Base-by-base conservation (phyloP, 208 protist species). In the Leishmania tarentolae region DNA sequence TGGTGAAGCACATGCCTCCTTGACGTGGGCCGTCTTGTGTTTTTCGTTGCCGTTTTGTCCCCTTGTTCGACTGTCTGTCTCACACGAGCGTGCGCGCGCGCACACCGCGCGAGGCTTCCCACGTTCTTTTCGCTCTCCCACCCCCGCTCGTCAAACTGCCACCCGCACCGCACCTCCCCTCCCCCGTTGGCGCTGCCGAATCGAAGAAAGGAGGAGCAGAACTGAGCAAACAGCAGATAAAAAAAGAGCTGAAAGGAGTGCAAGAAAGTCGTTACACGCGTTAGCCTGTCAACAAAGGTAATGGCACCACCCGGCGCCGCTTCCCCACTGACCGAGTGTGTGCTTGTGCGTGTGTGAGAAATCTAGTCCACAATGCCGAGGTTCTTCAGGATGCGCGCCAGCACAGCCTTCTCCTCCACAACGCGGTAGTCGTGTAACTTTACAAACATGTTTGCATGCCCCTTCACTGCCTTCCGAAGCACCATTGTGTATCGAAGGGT, bases 401-500 rank as follows among this genome's bases (percentile, higher is more conserved):
- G 66, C 50, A 96, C 90, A n/a, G 83, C 83, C 77, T 95, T 94
- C 63, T 97, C 93, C 79, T 94, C 90, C 57, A 97, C 63, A 31
- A 92, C 78, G 24, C 92, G 87, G 75, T 97, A 98, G 74, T 93
- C 83, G 68, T 94, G 82, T 11, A 98, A 77, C 59, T 86, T 87
- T 42, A 90, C 89, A 61, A 90, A 95, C 53, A 95, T 78, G 61
- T 89, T 95, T n/a, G 93, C 95, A 78, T 98, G 92, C 9, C 95
- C 95, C 85, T 98, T 98, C 69, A 94, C 92, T 4, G 85, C 90
- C 78, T 90, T 96, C 24, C 95, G 92, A 68, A 98, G 89, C 78
- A 95, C 92, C 88, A 92, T 94, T n/a, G 95, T 94, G 87, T 96
- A 97, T 21, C 87, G 87, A 50, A 95, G 86, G 52, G 92, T 93